A percentile compares a stretch with the other conserved stretches of the same genome.
These are phyloP conservation scores for Skeletonema grethae DNA, from an alignment of 108 stramenopile genomes.

Conservation along the genomic window DNA sequence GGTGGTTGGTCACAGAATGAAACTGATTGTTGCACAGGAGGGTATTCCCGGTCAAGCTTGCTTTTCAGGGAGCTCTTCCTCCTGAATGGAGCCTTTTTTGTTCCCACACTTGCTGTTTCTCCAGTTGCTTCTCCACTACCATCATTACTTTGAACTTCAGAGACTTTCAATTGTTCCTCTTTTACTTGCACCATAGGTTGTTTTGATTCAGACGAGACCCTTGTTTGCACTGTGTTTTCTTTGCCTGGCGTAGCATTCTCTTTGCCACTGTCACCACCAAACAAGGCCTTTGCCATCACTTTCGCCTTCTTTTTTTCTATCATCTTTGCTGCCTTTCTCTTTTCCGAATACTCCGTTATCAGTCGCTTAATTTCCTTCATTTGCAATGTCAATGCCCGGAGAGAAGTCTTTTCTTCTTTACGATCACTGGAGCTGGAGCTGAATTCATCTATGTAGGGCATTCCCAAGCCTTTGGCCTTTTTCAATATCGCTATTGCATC, in stretches of 20 bases:
- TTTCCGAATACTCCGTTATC: slow-evolving; percentile 37
- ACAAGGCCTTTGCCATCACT: slow-evolving; percentile 60
- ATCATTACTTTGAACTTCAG: background rate
- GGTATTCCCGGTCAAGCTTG: background rate
- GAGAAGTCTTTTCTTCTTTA: slow-evolving; percentile 39
- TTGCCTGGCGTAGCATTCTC: slow-evolving; percentile 8
- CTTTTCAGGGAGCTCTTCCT: slow-evolving; percentile 9
- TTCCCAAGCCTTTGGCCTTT: slow-evolving; percentile 44
- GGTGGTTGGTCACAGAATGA: slow-evolving; percentile 39
- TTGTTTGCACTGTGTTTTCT: background rate
- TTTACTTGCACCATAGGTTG: background rate
- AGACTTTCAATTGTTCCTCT: background rate
- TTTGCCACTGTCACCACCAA: slow-evolving; percentile 32
- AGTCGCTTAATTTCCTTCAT: slow-evolving; percentile 69
- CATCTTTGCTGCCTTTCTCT: slow-evolving; percentile 42
- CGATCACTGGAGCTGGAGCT: background rate
- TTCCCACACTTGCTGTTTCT: background rate
- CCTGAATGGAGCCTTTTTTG: background rate
- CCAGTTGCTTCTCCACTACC: background rate
- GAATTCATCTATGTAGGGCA: slow-evolving; percentile 43
- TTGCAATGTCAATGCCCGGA: slow-evolving; percentile 48
- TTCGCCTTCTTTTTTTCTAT: slow-evolving; percentile 69
- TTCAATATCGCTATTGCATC: slow-evolving; percentile 50
- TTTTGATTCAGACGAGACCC: background rate
- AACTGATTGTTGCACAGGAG: slow-evolving; percentile 21